Evolutionary conservation across 495 filamentous ascomycete genomes (phyloP).

Genomic region (Penicillium daleae): DNA sequence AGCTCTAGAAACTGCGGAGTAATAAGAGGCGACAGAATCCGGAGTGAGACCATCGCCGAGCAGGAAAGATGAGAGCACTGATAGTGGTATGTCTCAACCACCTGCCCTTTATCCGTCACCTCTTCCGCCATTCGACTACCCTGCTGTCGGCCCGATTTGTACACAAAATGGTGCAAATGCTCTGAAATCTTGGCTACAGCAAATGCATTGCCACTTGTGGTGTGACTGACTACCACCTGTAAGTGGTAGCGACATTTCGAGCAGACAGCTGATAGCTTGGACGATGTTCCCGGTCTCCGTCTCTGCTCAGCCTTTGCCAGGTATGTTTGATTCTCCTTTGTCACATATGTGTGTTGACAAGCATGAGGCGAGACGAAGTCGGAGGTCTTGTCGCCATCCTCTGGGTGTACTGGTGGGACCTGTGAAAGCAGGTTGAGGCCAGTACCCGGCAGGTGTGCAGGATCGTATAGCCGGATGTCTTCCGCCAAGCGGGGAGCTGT

Average conservation of each 20-base stretch:
- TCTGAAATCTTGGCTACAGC: slow-evolving; percentile 15
- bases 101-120: slow-evolving; percentile 39
- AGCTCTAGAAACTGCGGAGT: slow-evolving; percentile 50
- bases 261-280: slow-evolving; percentile 60
- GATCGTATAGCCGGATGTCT: slow-evolving; percentile 62
- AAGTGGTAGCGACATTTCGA: slow-evolving; percentile 59
- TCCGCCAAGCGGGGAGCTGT: slow-evolving; percentile 62
- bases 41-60: slow-evolving; percentile 56
- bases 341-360: slow-evolving; percentile 60
- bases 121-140: slow-evolving; percentile 30
- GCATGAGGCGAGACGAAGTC: slow-evolving; percentile 44
- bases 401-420: slow-evolving; percentile 49
- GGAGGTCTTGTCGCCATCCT: slow-evolving; percentile 31
- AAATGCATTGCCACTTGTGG: slow-evolving; percentile 22
- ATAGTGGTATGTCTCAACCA: slow-evolving; percentile 52
- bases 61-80: slow-evolving; percentile 64
- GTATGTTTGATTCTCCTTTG: slow-evolving; percentile 56
- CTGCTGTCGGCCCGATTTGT: slow-evolving; percentile 39
- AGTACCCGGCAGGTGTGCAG: slow-evolving; percentile 46
- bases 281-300: slow-evolving; percentile 41
- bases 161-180: slow-evolving; percentile 55
- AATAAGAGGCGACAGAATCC: slow-evolving; percentile 58
- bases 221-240: slow-evolving; percentile 52
- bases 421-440: slow-evolving; percentile 59
- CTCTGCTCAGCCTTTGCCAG: slow-evolving; percentile 43